Evolutionary conservation across 306 rosid species (phyloP).

Genomic region (Lotus japonicus): DNA sequence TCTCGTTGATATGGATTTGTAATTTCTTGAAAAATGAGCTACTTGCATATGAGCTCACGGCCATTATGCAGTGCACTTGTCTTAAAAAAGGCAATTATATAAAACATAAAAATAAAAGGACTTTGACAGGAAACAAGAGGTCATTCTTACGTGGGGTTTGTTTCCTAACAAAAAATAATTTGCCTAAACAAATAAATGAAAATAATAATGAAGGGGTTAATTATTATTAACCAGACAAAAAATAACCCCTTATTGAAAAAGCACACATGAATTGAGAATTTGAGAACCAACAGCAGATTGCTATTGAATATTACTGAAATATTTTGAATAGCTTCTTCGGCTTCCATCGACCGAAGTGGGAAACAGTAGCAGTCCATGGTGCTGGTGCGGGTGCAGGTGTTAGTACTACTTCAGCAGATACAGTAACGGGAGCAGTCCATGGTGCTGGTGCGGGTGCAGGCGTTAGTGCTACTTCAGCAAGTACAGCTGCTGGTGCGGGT

Average conservation of each 20-base stretch:
- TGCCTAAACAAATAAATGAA: too few species aligned
- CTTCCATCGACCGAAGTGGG: background rate
- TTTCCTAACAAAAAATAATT: too few species aligned
- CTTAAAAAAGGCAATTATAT: too few species aligned
- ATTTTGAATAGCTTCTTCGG: background rate
- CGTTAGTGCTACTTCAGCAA: background rate
- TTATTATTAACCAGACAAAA: too few species aligned
- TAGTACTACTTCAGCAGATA: background rate
- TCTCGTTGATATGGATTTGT: slow-evolving; percentile 4
- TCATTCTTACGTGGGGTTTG: too few species aligned
- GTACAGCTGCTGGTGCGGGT: background rate
- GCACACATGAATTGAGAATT: background rate
- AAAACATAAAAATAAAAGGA: too few species aligned
- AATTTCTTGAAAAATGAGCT: background rate
- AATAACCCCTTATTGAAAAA: too few species aligned
- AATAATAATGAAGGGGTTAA: too few species aligned
- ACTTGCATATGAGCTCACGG: background rate
- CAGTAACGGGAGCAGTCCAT: background rate
- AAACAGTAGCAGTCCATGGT: background rate
- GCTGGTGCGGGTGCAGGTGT: background rate
- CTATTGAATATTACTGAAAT: background rate
- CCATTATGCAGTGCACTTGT: too few species aligned
- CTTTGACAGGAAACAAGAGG: too few species aligned
- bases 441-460: background rate
- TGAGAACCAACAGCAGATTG: background rate